A percentile compares a stretch with the other conserved stretches of the same genome.
Conservation (phyloP, 1,284 basidiomycete species). For the Tylopilus sp. region DNA sequence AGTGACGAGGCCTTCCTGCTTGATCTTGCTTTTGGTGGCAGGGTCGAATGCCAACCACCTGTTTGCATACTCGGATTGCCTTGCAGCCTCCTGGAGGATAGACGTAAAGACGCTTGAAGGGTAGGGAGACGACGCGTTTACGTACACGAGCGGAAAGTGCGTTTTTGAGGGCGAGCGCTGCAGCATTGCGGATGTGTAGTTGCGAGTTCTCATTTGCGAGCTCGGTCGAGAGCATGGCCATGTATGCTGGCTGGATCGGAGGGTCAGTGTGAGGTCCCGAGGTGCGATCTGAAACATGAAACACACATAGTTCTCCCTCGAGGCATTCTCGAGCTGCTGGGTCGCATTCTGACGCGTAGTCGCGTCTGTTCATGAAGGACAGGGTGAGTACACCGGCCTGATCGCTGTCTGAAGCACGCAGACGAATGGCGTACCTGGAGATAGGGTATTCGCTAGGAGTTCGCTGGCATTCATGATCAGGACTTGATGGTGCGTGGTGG, state of each 20-base stretch:
- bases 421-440: constrained; percentile 62
- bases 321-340: constrained; percentile 79
- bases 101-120: constrained; percentile 6
- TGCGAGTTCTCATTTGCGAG: constrained; percentile 71
- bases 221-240: constrained; percentile 81
- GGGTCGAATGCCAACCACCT: constrained; percentile 80
- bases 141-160: constrained; percentile 85
- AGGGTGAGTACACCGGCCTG: constrained; percentile 17
- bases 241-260: constrained; percentile 73
- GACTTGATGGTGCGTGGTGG: constrained; percentile 20
- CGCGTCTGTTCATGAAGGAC: constrained; percentile 52
- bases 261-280: constrained; percentile 21
- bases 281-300: constrained; percentile 30
- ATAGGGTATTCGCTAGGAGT: constrained; percentile 87
- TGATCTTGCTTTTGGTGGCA: constrained; percentile 77
- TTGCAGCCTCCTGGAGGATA: constrained; percentile 61
- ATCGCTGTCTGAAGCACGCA: constrained; percentile 22
- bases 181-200: constrained; percentile 87
- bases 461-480: constrained; percentile 83
- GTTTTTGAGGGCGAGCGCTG: constrained; percentile 97
- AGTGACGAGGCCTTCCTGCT: constrained; percentile 81
- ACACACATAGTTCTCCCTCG: constrained; percentile 82
- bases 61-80: constrained; percentile 73
- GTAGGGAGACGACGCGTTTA: constrained; percentile 27
- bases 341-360: constrained; percentile 86